Evolutionary conservation across 2,329 filamentous ascomycete species (phyloP).

Genomic region (Fusarium chlamydosporum): DNA sequence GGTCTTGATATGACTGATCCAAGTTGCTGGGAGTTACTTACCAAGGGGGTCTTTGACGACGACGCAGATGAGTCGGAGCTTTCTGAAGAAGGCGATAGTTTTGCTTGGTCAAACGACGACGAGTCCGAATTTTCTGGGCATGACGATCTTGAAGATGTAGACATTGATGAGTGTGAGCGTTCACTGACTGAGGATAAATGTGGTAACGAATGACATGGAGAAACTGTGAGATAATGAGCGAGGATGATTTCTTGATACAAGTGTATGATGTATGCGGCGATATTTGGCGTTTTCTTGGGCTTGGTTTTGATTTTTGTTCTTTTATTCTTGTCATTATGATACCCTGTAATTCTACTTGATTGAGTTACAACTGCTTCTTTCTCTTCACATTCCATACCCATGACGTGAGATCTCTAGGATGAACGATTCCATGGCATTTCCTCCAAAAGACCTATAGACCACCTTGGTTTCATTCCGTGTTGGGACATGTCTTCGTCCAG

Average conservation of each 20-base stretch:
- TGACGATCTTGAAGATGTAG: conserved; percentile 7
- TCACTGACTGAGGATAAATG: conserved; percentile 16
- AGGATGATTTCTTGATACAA: conserved; percentile 6
- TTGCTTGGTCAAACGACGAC: conserved; percentile 27
- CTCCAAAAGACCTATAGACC: conserved; percentile 48
- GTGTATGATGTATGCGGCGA: conserved; percentile 9
- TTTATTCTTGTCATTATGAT: conserved; percentile 24
- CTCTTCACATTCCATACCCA: neutral
- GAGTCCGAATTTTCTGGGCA: conserved; percentile 11
- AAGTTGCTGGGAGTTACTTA: conserved; percentile 49
- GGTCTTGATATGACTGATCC: conserved; percentile 46
- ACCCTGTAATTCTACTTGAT: conserved; percentile 19
- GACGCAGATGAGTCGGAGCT: conserved; percentile 32
- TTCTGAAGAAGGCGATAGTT: conserved; percentile 29
- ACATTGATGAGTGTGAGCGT: conserved; percentile 11
- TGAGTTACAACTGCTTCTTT: neutral
- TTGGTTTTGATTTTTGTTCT: neutral
- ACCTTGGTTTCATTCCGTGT: conserved; percentile 8
- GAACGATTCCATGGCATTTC: conserved; percentile 45
- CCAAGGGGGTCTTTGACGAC: conserved; percentile 34
- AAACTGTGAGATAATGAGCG: neutral
- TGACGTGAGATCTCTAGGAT: neutral
- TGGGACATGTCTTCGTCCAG: neutral
- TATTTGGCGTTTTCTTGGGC: conserved; percentile 9
- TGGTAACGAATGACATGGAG: neutral